Conservation (phyloP, 2,329 filamentous ascomycete genomes). For the Sarocladium strictum region DNA sequence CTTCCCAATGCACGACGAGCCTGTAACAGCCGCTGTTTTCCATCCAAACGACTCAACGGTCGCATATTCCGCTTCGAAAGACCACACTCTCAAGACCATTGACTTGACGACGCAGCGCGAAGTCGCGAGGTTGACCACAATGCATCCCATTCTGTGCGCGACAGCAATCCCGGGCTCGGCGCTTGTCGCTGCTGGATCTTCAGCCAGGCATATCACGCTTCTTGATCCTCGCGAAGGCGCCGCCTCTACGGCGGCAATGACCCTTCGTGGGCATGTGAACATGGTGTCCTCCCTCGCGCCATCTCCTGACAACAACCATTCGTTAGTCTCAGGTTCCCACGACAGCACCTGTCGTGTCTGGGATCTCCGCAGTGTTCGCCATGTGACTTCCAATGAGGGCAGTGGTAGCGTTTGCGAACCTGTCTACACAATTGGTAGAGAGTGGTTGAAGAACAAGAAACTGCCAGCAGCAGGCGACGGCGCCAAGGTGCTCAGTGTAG, state of each 20-base stretch:
- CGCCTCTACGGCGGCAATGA: conserved; percentile 74
- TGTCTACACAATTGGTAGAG: conserved; percentile 69
- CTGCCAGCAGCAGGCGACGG: conserved; percentile 69
- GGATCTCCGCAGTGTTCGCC: conserved; percentile 74
- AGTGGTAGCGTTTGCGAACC: conserved; percentile 63
- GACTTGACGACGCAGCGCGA: conserved; percentile 76
- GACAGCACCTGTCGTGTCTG: conserved; percentile 91
- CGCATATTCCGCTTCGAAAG: conserved; percentile 84
- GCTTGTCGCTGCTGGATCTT: conserved; percentile 68
- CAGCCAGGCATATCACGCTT: conserved; percentile 83
- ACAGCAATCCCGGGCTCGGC: conserved; percentile 63
- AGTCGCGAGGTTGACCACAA: conserved; percentile 77
- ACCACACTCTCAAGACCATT: conserved; percentile 86
- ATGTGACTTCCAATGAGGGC: conserved; percentile 52
- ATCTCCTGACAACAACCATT: conserved; percentile 63
- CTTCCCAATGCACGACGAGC: conserved; percentile 63
- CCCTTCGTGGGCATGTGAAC: conserved; percentile 85
- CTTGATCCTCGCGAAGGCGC: conserved; percentile 81
- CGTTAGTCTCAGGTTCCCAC: conserved; percentile 83
- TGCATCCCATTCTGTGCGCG: conserved; percentile 76
- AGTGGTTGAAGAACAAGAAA: conserved; percentile 58
- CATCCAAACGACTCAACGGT: conserved; percentile 80
- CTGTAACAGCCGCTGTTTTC: conserved; percentile 77
- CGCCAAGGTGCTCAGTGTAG: conserved; percentile 82
- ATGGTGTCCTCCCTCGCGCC: conserved; percentile 47